Evolutionary conservation across 352 stramenopile species (phyloP).

Genomic region (Globisporangium solare): DNA sequence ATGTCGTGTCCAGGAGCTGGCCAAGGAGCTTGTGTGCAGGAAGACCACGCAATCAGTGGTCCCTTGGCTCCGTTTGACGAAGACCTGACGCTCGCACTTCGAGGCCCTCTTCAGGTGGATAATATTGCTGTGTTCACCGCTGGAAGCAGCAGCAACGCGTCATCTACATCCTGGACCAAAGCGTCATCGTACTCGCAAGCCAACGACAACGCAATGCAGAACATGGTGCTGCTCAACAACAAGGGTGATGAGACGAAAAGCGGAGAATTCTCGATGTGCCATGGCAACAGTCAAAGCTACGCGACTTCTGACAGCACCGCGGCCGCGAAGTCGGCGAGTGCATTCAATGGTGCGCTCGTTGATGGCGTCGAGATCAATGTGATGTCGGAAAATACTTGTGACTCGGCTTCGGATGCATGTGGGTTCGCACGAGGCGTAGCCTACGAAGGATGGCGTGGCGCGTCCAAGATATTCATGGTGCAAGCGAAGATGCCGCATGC

Average conservation of each 20-base stretch:
- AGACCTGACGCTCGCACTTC: constrained; percentile 38
- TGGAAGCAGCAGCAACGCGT: neutral
- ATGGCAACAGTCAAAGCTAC: constrained; percentile 42
- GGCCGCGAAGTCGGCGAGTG: constrained; percentile 2
- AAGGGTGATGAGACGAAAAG: constrained; percentile 28
- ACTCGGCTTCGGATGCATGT: constrained; percentile 12
- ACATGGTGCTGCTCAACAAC: constrained; percentile 59
- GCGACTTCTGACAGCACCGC: constrained; percentile 25
- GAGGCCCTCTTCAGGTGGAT: constrained; percentile 35
- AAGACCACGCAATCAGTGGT: constrained; percentile 20
- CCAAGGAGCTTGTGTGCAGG: constrained; percentile 14
- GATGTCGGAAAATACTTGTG: constrained; percentile 28
- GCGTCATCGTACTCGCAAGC: constrained; percentile 25
- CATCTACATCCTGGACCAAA: constrained; percentile 13
- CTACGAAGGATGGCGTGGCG: constrained; percentile 28
- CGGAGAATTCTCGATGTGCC: constrained; percentile 34
- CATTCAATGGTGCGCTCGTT: constrained; percentile 24
- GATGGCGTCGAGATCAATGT: constrained; percentile 42
- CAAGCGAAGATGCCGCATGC: constrained; percentile 33
- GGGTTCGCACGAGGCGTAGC: constrained; percentile 25
- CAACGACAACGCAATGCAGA: constrained; percentile 17
- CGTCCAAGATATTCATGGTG: constrained; percentile 51
- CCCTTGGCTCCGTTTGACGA: constrained; percentile 38
- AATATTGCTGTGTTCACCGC: constrained; percentile 35
- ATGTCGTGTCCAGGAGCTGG: constrained; percentile 20